Conservation (phyloP, 305 asterid genomes). For the Coffea humblotiana region DNA sequence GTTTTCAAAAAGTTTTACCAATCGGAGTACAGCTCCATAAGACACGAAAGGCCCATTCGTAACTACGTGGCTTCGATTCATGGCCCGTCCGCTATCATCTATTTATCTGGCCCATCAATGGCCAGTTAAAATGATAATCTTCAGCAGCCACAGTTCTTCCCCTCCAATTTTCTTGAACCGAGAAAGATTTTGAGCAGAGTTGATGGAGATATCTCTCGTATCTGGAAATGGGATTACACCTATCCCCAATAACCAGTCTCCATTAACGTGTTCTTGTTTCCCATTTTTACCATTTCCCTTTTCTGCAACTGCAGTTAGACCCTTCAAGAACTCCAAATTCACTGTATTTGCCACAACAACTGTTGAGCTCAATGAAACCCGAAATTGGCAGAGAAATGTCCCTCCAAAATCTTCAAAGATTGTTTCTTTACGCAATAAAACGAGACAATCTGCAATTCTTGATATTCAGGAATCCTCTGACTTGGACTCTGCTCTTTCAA, state of each 20-base stretch:
- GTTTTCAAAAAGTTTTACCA: too few relatives aligned
- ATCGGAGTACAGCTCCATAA: too few relatives aligned
- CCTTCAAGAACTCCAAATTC: conserved; percentile 25
- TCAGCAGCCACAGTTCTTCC: neutral
- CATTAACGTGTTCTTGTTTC: conserved; percentile 14
- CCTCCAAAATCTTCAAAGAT: conserved; percentile 24
- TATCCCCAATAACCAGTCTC: conserved; percentile 32
- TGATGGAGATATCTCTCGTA: conserved; percentile 51
- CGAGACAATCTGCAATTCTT: conserved; percentile 55
- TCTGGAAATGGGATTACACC: conserved; percentile 42
- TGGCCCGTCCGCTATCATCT: too few relatives aligned
- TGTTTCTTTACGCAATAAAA: conserved; percentile 25
- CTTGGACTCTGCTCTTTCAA: conserved; percentile 67
- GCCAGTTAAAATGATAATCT: neutral
- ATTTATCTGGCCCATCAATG: too few relatives aligned
- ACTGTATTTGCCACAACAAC: conserved; percentile 25
- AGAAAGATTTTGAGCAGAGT: neutral
- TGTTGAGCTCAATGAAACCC: conserved; percentile 24
- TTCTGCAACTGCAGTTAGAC: conserved; percentile 21
- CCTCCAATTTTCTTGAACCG: neutral
- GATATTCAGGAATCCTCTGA: conserved; percentile 71
- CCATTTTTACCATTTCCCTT: conserved; percentile 3
- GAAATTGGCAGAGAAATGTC: conserved; percentile 25
- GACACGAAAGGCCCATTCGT: too few relatives aligned
- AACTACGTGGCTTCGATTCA: too few relatives aligned